phyloP scores from a whole-genome alignment of 768 basidiomycete species.

The Lactarius hatsudake region DNA sequence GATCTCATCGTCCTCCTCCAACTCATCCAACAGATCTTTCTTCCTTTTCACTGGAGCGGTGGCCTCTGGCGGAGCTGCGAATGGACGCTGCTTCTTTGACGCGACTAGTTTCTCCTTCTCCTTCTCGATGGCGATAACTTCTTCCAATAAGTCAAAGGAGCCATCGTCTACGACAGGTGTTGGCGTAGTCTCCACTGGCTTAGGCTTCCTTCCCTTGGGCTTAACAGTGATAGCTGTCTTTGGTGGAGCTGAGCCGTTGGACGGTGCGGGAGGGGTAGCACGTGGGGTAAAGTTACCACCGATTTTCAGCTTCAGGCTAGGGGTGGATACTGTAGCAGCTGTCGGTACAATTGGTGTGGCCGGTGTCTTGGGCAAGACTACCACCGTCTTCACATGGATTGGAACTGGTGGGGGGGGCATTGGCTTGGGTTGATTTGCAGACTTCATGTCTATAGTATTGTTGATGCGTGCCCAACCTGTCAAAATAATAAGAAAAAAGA shows the following conservation, averaged over 20 bases:
- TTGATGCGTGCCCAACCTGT: constrained; percentile 86
- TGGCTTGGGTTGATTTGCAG: constrained; percentile 34
- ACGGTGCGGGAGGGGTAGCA: constrained; percentile 25
- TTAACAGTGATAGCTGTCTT: constrained; percentile 21
- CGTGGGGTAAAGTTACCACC: constrained; percentile 30
- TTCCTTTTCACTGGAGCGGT: constrained; percentile 44
- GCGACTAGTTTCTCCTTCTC: constrained; percentile 32
- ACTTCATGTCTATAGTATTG: constrained; percentile 72
- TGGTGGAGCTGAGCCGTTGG: constrained; percentile 23
- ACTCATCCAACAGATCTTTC: constrained; percentile 39
- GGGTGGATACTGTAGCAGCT: constrained; percentile 34
- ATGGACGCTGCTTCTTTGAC: constrained; percentile 27
- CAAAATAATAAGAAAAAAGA: constrained; percentile 10
- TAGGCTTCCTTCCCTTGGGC: constrained; percentile 42
- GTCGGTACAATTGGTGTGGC: constrained; percentile 5
- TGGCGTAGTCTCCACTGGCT: constrained; percentile 47
- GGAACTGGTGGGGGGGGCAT: constrained; percentile 27
- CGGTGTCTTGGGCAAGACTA: constrained; percentile 6
- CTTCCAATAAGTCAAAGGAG: constrained; percentile 77
- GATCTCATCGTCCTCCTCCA: constrained; percentile 57
- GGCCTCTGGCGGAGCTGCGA: constrained; percentile 28
- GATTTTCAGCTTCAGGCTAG: constrained; percentile 35
- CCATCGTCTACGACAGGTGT: constrained; percentile 60
- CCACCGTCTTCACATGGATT: constrained; percentile 13
- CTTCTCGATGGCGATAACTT: constrained; percentile 74